These are phyloP conservation scores for Mortierella sp. DNA, from an alignment of 371 early-diverging fungal genomes.

Conservation along the genomic window DNA sequence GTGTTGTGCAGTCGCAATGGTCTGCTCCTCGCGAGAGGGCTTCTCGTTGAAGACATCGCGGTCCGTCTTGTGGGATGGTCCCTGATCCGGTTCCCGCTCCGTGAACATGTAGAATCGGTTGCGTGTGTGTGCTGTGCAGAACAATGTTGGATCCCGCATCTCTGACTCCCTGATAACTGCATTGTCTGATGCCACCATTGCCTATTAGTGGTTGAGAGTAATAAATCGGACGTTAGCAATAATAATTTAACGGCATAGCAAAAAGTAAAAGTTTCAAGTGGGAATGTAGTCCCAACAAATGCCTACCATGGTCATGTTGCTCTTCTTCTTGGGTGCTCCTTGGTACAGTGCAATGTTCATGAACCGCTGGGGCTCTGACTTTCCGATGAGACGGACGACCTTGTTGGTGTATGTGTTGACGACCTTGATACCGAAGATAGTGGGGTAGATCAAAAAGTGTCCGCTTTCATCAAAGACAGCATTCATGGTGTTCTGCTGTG, in stretches of 20 bases:
- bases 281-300: background rate
- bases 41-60: conserved; percentile 98
- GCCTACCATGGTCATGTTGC: conserved; percentile 79
- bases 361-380: conserved; percentile 93
- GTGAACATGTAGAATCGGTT: conserved; percentile 96
- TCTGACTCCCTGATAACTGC: conserved; percentile 81
- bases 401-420: conserved; percentile 89
- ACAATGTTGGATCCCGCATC: conserved; percentile 86
- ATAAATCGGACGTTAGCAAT: background rate
- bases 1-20: conserved; percentile 82
- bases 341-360: conserved; percentile 91
- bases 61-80: conserved; percentile 72
- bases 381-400: conserved; percentile 89
- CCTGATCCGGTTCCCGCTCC: conserved; percentile 84
- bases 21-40: conserved; percentile 95
- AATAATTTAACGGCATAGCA: background rate
- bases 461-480: conserved; percentile 96
- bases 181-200: conserved; percentile 93
- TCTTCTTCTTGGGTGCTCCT: conserved; percentile 87
- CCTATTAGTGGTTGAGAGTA: conserved; percentile 60
- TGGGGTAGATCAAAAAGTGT: conserved; percentile 90
- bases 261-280: background rate
- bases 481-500: conserved; percentile 79
- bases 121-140: conserved; percentile 91
- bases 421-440: conserved; percentile 95